Conservation (phyloP, 495 filamentous ascomycete genomes). For the Trichocladium antarcticum region DNA sequence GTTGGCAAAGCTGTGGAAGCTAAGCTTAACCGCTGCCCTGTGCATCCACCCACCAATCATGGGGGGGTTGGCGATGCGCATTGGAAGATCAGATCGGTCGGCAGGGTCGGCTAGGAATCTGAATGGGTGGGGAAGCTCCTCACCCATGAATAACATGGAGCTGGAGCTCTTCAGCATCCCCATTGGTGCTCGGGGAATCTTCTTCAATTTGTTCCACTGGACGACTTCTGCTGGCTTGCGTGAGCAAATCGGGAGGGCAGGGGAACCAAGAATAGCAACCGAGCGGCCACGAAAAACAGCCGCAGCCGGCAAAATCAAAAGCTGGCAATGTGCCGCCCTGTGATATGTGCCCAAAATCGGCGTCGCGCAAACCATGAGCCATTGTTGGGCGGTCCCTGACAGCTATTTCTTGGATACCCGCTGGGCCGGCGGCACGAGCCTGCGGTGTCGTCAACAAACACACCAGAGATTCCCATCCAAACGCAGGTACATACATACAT, state of each 20-base stretch:
- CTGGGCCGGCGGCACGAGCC: not conserved
- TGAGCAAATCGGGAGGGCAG: not conserved
- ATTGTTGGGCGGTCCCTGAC: not conserved
- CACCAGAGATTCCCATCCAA: not conserved
- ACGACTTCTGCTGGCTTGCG: not conserved
- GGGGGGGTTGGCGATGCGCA: not conserved
- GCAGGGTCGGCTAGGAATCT: no score
- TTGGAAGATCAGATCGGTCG: not conserved
- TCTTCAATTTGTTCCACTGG: not conserved
- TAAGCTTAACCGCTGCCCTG: no score
- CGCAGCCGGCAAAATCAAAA: not conserved
- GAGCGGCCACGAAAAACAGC: not conserved
- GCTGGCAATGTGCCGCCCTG: not conserved
- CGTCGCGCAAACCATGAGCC: not conserved
- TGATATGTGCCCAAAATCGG: constrained; percentile 2
- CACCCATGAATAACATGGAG: not conserved
- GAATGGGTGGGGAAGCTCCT: not conserved
- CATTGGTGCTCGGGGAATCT: constrained; percentile 10
- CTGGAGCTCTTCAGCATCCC: constrained; percentile 6
- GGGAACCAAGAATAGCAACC: constrained; percentile 8
- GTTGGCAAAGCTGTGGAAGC: not conserved
- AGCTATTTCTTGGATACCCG: not conserved
- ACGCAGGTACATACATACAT: not conserved
- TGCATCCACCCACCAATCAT: not conserved
- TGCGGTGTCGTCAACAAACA: not conserved